Percentiles rank a stretch among this genome's conserved stretches.
These are phyloP conservation scores for Cymbidium sinense DNA, from an alignment of 106 monocot species.

Conservation along the genomic window DNA sequence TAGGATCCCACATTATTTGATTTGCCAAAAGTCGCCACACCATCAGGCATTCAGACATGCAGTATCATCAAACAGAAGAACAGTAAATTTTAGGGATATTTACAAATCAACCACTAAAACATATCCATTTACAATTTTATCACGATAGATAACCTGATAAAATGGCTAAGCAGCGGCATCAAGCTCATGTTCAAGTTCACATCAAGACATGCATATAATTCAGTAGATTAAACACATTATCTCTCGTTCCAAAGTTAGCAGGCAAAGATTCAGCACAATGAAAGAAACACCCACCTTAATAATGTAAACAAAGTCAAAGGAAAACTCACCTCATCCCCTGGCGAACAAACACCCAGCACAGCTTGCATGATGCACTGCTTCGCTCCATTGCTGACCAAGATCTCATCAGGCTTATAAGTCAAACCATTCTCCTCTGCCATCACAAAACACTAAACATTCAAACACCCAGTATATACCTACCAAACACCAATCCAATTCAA, in stretches of 20 bases:
- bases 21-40: too few relatives aligned
- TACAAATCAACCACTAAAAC: too few relatives aligned
- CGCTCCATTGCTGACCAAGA: constrained; percentile 93
- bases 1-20: too few relatives aligned
- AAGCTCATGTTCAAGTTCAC: not conserved
- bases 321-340: constrained; percentile 79
- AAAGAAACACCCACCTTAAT: not conserved
- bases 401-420: constrained; percentile 70
- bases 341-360: constrained; percentile 85
- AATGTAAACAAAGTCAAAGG: not conserved
- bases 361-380: constrained; percentile 80
- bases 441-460: not conserved
- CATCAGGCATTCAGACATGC: too few relatives aligned
- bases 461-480: not conserved
- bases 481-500: not conserved
- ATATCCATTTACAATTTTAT: too few relatives aligned
- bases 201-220: not conserved
- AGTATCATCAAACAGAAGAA: not conserved
- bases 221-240: not conserved
- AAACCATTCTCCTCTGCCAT: constrained; percentile 88
- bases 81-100: too few relatives aligned
- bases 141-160: not conserved
- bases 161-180: not conserved
- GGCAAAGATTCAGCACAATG: not conserved
- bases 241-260: not conserved